phyloP scores from a whole-genome alignment of 371 early-diverging fungal genomes.

The Lichtheimia hyalospora region DNA sequence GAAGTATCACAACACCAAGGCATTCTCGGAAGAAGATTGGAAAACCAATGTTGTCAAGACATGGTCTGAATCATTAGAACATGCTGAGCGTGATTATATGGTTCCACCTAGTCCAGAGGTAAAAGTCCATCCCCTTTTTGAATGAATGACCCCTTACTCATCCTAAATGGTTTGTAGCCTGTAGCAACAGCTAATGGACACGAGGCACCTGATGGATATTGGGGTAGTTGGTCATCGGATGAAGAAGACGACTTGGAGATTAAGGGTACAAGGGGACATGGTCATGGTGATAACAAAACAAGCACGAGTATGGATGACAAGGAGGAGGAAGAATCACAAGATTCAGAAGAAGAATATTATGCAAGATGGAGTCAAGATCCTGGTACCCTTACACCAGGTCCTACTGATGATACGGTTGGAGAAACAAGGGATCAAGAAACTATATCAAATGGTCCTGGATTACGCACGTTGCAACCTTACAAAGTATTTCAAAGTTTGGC shows the following conservation, averaged over 20 bases:
- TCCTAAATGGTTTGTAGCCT: background rate
- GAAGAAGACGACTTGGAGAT: conserved; percentile 23
- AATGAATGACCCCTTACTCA: background rate
- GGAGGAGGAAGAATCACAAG: conserved; percentile 13
- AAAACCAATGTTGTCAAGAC: conserved; percentile 23
- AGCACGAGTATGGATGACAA: no score
- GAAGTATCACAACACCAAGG: conserved; percentile 48
- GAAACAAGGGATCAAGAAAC: background rate
- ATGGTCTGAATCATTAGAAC: conserved; percentile 36
- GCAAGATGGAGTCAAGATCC: conserved; percentile 42
- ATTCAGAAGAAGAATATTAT: conserved; percentile 46
- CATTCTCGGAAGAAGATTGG: conserved; percentile 40
- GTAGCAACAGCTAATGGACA: conserved; percentile 2
- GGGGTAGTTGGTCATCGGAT: conserved; percentile 51
- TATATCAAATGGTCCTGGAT: no score
- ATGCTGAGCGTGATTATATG: conserved; percentile 41
- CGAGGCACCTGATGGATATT: conserved; percentile 45
- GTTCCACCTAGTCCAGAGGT: background rate
- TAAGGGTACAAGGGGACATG: background rate
- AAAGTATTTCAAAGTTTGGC: conserved; percentile 9
- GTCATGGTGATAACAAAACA: background rate
- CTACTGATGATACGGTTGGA: conserved; percentile 6
- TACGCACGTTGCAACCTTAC: conserved; percentile 12
- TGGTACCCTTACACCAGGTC: conserved; percentile 41
- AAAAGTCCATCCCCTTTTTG: background rate